Evolutionary conservation across 495 filamentous ascomycete species (phyloP), one percentile per base, ranked within the genome.

Genomic region (Trichoderma gamsii): DNA sequence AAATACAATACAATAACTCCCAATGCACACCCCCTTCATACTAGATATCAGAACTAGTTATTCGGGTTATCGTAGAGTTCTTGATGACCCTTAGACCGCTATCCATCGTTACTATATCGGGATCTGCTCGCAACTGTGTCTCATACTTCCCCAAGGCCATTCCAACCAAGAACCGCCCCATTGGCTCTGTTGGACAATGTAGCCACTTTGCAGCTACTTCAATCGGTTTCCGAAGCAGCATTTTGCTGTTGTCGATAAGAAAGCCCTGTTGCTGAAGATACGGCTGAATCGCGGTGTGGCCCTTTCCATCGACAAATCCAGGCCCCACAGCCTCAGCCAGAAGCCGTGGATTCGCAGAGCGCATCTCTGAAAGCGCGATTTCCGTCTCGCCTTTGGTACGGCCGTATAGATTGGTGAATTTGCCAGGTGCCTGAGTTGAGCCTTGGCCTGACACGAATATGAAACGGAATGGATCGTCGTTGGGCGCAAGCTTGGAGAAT

Each of bases 381-480:
- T 92, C 90, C 18, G 83, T 78, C 68, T 86, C 78, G 1, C 89
- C 90, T 73, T 92, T 92, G 41, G 88, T 76, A 44, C 81, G 72
- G 7, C 79, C 86, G 68, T 86, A 89, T 32, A 87, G 72, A 23
- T 84, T 76, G 0, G 85, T 83, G 66, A 88, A 81, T 3, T 75
- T 70, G 3, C 80, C 81, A 0, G 87, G 86, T 4, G 75, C 75
- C 13, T 72, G 75, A n/a, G 80, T 84, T 0, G 81, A 76, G 43
- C 85, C 83, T 68, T 81, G 80, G 32, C 89, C 89, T 0, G 89
- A 90, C 65, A 92, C 84, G 73, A 87, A 88, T 70, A 92, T 79
- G 71, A 92, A 92, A 49, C 83, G 85, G 78, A 92, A 87, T 18
- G 85, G 79, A 49, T 81, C 73, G 16, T 73, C 69, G 13, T 72